Conservation (phyloP, 257 asterid species). For the Solanum chiquidenum region DNA sequence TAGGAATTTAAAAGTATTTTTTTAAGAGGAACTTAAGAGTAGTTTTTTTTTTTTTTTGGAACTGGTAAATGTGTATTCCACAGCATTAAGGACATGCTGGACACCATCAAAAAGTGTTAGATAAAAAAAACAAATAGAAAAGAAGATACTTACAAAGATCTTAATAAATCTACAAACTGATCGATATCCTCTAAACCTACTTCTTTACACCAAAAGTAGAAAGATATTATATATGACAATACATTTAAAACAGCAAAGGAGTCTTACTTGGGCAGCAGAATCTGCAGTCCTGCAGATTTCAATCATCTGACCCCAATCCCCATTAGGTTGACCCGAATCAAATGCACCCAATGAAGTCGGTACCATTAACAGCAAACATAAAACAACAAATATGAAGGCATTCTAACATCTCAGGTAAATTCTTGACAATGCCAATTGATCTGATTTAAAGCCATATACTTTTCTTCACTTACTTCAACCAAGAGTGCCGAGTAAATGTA, state of each 20-base stretch:
- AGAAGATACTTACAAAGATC: neutral
- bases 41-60: neutral
- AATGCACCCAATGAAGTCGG: slow-evolving; percentile 5
- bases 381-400: slow-evolving; percentile 3
- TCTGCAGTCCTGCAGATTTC: slow-evolving; percentile 15
- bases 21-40: neutral
- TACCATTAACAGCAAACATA: slow-evolving; percentile 7
- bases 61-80: neutral
- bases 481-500: neutral
- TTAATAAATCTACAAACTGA: neutral
- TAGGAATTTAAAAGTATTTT: neutral
- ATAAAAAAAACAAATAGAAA: neutral
- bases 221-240: neutral
- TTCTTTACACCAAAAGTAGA: neutral
- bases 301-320: slow-evolving; percentile 11
- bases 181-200: neutral
- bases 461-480: neutral
- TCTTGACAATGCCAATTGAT: neutral
- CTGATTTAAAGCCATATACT: neutral
- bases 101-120: neutral
- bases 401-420: neutral
- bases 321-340: slow-evolving; percentile 10
- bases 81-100: neutral
- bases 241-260: neutral
- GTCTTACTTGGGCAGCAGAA: slow-evolving; percentile 29